Evolutionary conservation across 139 green algal species (phyloP), one percentile per base, ranked within the genome.

Genomic region (Mychonastes homosphaera): DNA sequence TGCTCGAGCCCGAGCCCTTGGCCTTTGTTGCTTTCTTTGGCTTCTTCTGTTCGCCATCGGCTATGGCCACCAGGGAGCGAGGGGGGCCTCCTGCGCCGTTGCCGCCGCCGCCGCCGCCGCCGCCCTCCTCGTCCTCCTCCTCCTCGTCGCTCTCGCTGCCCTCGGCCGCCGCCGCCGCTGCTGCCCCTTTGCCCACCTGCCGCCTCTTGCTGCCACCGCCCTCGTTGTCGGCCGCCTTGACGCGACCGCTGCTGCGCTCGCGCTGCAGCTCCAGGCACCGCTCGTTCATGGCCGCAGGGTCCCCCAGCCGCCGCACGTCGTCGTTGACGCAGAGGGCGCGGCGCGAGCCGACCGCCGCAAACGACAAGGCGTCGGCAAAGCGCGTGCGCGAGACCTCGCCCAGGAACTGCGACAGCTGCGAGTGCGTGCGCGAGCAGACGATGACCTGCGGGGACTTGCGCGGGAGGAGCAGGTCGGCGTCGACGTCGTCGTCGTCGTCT

Each of bases 361-460:
- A 47, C 3, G 68, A 72, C 10, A 90, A 30, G 2, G 50, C 46
- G 3, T 77, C 64, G 2, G 69, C 71, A 70, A 87, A 90, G 16
- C 51, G 52, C 1, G 85, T 94, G 29, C 80, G 71, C 18, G 67
- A 49, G 23, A 95, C 72, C 77, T 95, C 87, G 0, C 66, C 64
- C 41, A 89, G 76, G 72, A 91, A 86, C 61, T 99, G 91, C n/a
- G 77, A 83, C 26, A 99, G 83, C 81, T 98, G 91, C 19, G 85
- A 95, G 74, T 98, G 92, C 7, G 92, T 98, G 13, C 92, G 65
- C 75, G 78, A 91, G 67, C 80, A 89, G 70, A 95, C 95, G 61
- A 94, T 90, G 2, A 98, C 69, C 79, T 96, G 87, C 26, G 53
- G 55, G 9, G 12, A 15, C 30, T 21, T 44, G n/a, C n/a, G n/a